phyloP scores from a whole-genome alignment of 805 yeast genomes.

The Jamesozyma gamospora region DNA sequence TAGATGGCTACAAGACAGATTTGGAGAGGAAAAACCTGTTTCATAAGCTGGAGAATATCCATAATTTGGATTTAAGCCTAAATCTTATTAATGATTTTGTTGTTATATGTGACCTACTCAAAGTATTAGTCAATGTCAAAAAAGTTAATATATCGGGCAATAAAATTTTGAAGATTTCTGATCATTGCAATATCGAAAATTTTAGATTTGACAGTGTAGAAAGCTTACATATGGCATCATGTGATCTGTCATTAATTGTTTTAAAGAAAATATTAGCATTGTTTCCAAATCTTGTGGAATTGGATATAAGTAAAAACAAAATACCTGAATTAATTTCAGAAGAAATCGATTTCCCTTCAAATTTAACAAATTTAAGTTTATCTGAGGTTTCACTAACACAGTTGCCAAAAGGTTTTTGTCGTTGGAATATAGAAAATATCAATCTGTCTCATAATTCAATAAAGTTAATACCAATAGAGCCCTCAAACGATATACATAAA shows the following conservation, averaged over 20 bases:
- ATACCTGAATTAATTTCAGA: conserved; percentile 3
- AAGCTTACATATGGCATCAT: conserved; percentile 21
- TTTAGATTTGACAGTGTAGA: conserved; percentile 4
- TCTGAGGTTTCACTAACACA: conserved; percentile 9
- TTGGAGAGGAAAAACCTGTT: not conserved
- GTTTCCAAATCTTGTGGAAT: conserved; percentile 32
- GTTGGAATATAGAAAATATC: conserved; percentile 3
- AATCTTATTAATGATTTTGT: conserved; percentile 42
- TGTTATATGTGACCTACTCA: conserved; percentile 32
- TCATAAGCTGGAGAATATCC: conserved; percentile 16
- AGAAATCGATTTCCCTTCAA: conserved; percentile 5
- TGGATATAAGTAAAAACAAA: conserved; percentile 11
- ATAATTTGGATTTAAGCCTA: conserved; percentile 46
- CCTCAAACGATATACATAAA: not conserved
- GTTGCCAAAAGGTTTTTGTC: conserved; percentile 6
- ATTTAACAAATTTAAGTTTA: conserved; percentile 10
- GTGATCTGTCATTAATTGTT: conserved; percentile 6
- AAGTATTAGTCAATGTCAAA: conserved; percentile 3
- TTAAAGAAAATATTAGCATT: conserved; percentile 7
- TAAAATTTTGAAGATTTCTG: conserved; percentile 4
- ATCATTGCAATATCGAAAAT: not conserved
- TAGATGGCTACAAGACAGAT: not conserved
- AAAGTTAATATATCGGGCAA: conserved; percentile 19
- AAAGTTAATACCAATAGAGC: not conserved
- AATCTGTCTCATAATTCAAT: conserved; percentile 10